Conservation (phyloP, 2,329 filamentous ascomycete species). For the Colletotrichum destructivum region DNA sequence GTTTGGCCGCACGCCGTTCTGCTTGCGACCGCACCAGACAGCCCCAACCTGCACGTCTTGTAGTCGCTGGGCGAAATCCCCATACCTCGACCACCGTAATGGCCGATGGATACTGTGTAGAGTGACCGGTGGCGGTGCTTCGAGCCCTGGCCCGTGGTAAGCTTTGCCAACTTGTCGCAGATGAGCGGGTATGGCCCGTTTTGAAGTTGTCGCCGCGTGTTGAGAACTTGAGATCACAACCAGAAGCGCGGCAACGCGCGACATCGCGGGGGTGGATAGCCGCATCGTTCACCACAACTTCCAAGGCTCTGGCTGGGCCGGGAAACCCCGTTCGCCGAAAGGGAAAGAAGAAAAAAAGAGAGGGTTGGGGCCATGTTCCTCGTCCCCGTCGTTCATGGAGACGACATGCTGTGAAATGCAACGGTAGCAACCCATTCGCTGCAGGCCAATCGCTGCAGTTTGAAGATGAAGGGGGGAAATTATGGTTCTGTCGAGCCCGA, state of each 20-base stretch:
- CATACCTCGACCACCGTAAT: neutral
- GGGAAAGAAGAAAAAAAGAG: neutral
- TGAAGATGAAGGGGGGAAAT: neutral
- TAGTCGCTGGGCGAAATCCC: neutral
- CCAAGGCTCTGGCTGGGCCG: slow-evolving; percentile 7
- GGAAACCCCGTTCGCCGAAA: slow-evolving; percentile 7
- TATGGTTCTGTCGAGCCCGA: neutral
- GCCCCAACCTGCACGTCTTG: neutral
- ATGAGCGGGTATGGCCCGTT: slow-evolving; percentile 5
- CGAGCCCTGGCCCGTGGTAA: slow-evolving; percentile 14
- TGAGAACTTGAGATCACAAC: slow-evolving; percentile 8
- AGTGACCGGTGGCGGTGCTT: slow-evolving; percentile 12
- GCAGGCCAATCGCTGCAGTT: slow-evolving; percentile 2
- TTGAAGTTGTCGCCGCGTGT: slow-evolving; percentile 28
- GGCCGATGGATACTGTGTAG: neutral
- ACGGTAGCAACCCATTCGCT: slow-evolving; percentile 28
- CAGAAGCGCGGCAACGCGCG: slow-evolving; percentile 7
- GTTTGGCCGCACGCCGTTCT: neutral
- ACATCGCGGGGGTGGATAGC: slow-evolving; percentile 17
- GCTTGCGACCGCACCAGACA: neutral
- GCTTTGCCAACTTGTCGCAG: slow-evolving; percentile 17
- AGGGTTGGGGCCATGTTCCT: neutral
- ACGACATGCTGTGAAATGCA: slow-evolving; percentile 26
- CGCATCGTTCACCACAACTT: slow-evolving; percentile 18
- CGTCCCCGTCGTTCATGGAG: slow-evolving; percentile 20